Percentiles rank a stretch among this genome's conserved stretches.
phyloP scores from a whole-genome alignment of 176 grass and related monocot genomes.

The Phoenix dactylifera region DNA sequence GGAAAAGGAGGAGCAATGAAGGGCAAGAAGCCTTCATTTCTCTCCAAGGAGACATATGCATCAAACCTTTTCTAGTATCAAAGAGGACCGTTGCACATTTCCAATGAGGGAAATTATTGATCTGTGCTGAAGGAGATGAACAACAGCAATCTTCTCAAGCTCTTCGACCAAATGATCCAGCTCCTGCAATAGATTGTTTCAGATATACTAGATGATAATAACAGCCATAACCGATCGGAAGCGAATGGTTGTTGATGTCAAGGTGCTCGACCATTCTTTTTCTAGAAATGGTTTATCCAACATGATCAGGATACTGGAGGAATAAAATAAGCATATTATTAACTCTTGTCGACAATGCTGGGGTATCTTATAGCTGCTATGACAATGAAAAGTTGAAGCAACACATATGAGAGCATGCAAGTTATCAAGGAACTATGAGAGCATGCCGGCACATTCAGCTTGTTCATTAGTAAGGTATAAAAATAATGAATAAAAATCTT shows the following conservation, averaged over 20 bases:
- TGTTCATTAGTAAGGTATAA: background rate
- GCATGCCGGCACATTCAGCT: too few species aligned
- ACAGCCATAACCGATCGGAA: too few species aligned
- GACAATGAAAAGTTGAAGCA: too few species aligned
- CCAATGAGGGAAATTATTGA: slow-evolving; percentile 86
- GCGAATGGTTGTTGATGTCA: too few species aligned
- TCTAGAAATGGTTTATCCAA: too few species aligned
- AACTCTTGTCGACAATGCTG: too few species aligned
- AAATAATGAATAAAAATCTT: background rate
- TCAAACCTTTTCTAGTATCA: slow-evolving; percentile 77
- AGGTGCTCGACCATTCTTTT: too few species aligned
- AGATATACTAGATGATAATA: background rate
- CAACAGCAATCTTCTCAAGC: slow-evolving; percentile 87
- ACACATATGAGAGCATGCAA: too few species aligned
- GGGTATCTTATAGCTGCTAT: too few species aligned
- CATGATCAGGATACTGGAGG: too few species aligned
- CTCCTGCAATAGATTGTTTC: slow-evolving; percentile 34
- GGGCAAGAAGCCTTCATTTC: slow-evolving; percentile 1
- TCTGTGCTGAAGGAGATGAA: slow-evolving; percentile 81
- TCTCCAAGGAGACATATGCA: background rate
- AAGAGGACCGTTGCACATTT: slow-evolving; percentile 58
- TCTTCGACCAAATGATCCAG: slow-evolving; percentile 85
- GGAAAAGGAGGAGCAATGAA: background rate
- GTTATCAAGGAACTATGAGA: too few species aligned
- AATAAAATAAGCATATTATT: too few species aligned